Evolutionary conservation across 2,329 filamentous ascomycete species (phyloP).

Genomic region (Tolypocladium amazonense): DNA sequence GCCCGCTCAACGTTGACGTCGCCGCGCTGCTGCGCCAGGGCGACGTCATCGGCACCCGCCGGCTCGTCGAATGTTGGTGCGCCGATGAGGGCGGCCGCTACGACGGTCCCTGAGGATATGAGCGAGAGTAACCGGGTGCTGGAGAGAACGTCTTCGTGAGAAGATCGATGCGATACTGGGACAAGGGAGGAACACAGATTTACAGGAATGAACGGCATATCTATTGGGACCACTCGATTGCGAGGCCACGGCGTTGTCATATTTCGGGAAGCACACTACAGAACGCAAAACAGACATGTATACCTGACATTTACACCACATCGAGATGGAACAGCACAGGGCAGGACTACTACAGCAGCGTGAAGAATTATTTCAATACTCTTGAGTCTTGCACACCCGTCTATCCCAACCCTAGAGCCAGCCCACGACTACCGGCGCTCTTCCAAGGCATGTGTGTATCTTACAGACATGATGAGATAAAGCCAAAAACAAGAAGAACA

Average conservation of each 20-base stretch:
- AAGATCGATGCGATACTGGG: not conserved
- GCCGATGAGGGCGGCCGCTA: constrained; percentile 24
- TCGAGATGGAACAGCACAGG: not conserved
- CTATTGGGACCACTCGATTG: not conserved
- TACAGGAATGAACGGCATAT: not conserved
- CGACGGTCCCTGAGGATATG: constrained; percentile 18
- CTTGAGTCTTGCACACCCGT: not conserved
- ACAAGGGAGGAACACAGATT: not conserved
- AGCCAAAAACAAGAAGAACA: not conserved
- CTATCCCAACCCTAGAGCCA: not conserved
- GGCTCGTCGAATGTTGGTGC: constrained; percentile 63
- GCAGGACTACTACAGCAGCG: not conserved
- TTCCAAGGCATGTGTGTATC: not conserved
- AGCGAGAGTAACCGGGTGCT: not conserved
- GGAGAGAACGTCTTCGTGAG: no score
- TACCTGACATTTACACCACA: not conserved
- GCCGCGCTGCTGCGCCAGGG: constrained; percentile 59
- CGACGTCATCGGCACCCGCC: constrained; percentile 56
- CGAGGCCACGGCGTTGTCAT: not conserved
- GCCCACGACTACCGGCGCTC: not conserved
- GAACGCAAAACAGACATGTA: not conserved
- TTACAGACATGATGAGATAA: not conserved
- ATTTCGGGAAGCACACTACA: not conserved
- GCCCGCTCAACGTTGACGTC: constrained; percentile 69
- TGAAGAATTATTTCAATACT: not conserved